Evolutionary conservation across 106 monocot genomes (phyloP).

Genomic region (Alisma plantagoaquatica): DNA sequence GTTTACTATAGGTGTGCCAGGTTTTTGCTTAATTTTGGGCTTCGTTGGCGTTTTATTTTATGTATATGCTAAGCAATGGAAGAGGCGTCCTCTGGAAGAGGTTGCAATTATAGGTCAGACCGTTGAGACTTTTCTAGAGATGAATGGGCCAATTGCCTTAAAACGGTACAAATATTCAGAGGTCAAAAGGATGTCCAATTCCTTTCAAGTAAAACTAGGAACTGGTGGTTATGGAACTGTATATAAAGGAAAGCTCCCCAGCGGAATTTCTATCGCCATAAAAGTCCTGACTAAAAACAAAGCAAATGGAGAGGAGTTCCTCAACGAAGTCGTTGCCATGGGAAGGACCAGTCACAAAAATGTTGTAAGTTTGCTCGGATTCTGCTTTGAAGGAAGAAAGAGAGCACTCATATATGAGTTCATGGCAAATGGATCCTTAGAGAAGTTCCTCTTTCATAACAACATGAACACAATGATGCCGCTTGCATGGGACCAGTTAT

Average conservation of each 20-base stretch:
- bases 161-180: neutral
- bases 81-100: too few relatives aligned
- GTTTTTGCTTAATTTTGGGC: too few relatives aligned
- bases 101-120: too few relatives aligned
- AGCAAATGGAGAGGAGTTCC: neutral
- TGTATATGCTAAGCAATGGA: too few relatives aligned
- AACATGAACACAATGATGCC: neutral
- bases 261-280: neutral
- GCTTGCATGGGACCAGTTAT: neutral
- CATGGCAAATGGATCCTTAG: conserved; percentile 4
- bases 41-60: too few relatives aligned
- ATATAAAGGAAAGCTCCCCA: neutral
- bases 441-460: neutral
- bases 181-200: neutral
- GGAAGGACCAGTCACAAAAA: neutral
- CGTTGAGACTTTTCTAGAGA: neutral
- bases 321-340: too few relatives aligned
- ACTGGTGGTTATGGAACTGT: conserved; percentile 3
- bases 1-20: too few relatives aligned
- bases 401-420: conserved; percentile 6
- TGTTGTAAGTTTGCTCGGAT: neutral
- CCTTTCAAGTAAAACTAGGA: neutral
- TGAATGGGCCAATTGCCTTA: neutral
- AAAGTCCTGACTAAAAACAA: neutral
- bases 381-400: conserved; percentile 1